Conservation (phyloP, 1,284 basidiomycete species). For the Ustilago vetiveriae region DNA sequence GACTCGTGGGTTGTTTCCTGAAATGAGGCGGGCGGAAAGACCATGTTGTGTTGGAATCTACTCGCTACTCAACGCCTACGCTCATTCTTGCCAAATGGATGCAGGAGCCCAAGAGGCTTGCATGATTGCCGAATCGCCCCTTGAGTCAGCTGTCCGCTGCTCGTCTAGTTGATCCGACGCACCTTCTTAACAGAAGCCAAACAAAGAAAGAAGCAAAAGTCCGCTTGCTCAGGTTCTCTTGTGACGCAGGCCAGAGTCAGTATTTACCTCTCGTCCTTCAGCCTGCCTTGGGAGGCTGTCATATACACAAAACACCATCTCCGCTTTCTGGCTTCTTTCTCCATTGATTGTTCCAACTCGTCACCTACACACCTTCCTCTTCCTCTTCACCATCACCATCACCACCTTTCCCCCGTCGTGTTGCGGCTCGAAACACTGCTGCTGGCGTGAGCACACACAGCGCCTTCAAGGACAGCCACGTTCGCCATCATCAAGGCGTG, state of each 20-base stretch:
- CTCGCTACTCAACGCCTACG: no score
- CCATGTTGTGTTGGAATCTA: constrained; percentile 13
- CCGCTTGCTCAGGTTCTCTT: no score
- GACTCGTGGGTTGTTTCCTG: no score
- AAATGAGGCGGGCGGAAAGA: no score
- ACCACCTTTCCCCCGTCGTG: no score
- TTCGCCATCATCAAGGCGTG: background rate
- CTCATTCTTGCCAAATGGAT: no score
- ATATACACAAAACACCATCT: constrained; percentile 5
- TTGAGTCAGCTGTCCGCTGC: background rate
- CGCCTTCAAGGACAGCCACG: background rate
- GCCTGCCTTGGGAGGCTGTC: no score
- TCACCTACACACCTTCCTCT: background rate
- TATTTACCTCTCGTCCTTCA: background rate
- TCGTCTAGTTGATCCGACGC: background rate
- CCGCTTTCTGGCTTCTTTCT: background rate
- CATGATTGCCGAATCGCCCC: no score
- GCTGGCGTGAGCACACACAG: background rate
- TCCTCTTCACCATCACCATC: background rate
- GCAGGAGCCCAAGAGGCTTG: no score
- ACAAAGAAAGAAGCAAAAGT: no score
- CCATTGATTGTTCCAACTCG: background rate
- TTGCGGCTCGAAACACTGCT: background rate
- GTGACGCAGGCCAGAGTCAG: background rate
- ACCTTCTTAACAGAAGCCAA: no score